Evolutionary conservation across 192 early-diverging fungal species (phyloP).

Genomic region (Kappamyces sp.): DNA sequence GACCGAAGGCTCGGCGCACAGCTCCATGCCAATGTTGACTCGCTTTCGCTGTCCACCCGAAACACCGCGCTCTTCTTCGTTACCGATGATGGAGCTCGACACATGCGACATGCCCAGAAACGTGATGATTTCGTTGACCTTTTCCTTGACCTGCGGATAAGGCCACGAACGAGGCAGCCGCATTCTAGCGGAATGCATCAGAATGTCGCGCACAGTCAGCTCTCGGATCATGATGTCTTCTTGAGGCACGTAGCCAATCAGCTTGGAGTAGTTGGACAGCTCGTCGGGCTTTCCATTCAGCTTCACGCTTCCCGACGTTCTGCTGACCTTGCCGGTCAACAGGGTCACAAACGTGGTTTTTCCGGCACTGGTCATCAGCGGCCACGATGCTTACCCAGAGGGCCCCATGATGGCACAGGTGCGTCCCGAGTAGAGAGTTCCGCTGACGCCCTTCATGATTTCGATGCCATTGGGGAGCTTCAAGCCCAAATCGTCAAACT

Average conservation of each 20-base stretch:
- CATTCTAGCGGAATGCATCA: constrained; percentile 64
- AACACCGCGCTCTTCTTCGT: constrained; percentile 59
- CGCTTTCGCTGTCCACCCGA: constrained; percentile 70
- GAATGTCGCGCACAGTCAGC: constrained; percentile 59
- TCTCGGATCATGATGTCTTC: constrained; percentile 66
- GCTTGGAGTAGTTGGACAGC: constrained; percentile 53
- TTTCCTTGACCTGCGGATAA: constrained; percentile 38
- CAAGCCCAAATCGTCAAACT: constrained; percentile 41
- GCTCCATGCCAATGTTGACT: constrained; percentile 75
- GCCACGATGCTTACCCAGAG: constrained; percentile 18
- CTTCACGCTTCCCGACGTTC: constrained; percentile 43
- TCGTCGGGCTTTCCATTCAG: constrained; percentile 57
- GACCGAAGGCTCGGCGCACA: constrained; percentile 50
- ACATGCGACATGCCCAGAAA: constrained; percentile 54
- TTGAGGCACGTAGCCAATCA: constrained; percentile 70
- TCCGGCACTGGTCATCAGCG: constrained; percentile 25
- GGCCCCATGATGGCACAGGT: constrained; percentile 57
- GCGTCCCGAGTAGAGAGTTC: constrained; percentile 43
- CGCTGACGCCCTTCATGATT: constrained; percentile 58
- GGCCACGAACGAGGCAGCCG: constrained; percentile 44
- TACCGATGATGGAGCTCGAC: constrained; percentile 50
- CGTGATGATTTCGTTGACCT: constrained; percentile 49
- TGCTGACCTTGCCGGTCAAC: constrained; percentile 55
- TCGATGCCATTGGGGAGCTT: constrained; percentile 34
- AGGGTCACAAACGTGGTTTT: constrained; percentile 58